These are phyloP conservation scores for Suillus brevipes DNA, from an alignment of 768 basidiomycete genomes.

Conservation along the genomic window DNA sequence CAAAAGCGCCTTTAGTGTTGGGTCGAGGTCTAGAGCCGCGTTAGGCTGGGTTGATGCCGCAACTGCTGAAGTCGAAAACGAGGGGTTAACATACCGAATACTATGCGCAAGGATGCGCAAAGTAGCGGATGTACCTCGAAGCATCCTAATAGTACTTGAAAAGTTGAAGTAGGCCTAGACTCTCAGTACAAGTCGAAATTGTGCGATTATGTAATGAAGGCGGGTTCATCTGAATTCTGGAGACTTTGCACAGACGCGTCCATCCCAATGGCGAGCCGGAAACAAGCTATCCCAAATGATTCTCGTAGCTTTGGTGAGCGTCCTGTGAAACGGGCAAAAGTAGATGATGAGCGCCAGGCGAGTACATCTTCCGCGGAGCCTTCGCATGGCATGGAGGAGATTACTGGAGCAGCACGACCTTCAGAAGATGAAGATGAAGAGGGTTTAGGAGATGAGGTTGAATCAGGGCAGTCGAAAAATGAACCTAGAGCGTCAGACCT, in stretches of 20 bases:
- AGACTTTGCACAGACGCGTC: constrained; percentile 3
- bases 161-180: neutral
- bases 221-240: neutral
- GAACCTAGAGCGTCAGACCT: constrained; percentile 69
- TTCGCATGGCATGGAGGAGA: constrained; percentile 8
- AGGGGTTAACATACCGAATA: constrained; percentile 22
- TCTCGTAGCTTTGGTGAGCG: constrained; percentile 21
- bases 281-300: neutral
- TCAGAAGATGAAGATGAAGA: constrained; percentile 27
- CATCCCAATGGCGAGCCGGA: neutral
- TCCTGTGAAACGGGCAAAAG: constrained; percentile 30
- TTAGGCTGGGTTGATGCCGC: constrained; percentile 48
- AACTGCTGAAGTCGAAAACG: constrained; percentile 35
- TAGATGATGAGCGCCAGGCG: constrained; percentile 16
- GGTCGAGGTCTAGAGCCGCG: constrained; percentile 62
- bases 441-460: constrained; percentile 29
- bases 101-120: constrained; percentile 26
- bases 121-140: constrained; percentile 24
- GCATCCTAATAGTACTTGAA: constrained; percentile 17
- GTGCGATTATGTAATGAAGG: constrained; percentile 19
- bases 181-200: neutral
- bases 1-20: constrained; percentile 60
- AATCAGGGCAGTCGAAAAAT: constrained; percentile 21
- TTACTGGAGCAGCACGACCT: constrained; percentile 15
- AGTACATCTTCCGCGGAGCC: constrained; percentile 13